Base-by-base conservation (phyloP, 192 early-diverging fungal species). In the Coemansia sp. region DNA sequence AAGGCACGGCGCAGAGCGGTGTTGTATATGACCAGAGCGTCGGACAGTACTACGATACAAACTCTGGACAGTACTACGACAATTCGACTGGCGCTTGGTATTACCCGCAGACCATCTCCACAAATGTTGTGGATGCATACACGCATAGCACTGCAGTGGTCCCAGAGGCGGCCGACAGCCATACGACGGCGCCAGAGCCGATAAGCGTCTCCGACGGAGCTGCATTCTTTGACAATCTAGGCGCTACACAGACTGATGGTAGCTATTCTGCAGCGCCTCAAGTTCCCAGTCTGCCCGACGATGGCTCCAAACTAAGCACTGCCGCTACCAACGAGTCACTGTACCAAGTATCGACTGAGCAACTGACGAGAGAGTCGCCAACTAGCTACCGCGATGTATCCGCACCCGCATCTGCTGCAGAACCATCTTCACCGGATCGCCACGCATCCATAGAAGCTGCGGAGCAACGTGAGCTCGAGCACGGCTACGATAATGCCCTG, bases 31-130 rank as follows among this genome's bases (percentile, higher is more conserved):
- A 84, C 31, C 59, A 77, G 29, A 34, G 63, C 19, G 55, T 62
- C 6, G 76, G 76, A 5, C 76, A 78, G 45, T 84, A 84, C 64
- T 84, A 84, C 23, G 81, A 84, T 48, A 69, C 73, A 6, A 68
- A 64, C 46, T 69, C 76, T 44, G 81, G 81, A 11, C 76, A 84
- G 65, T 84, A 78, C 45, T 84, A 75, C 29, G 81, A 84, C 50
- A 53, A 75, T 14, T 67, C 59, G 10, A 66, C 76, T 17, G 76
- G 69, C 4, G 61, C 62, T 21, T 84, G 81, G 81, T 84, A 84
- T 46, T 76, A 84, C 34, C 73, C 70, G 11, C 62, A 84, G 29
- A 5, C 14, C 38, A 15, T 19, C 7, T 39, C 59, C 9, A 36
- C 37, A n/a, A 5, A 25, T 36, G 6, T 12, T 7, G 34, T 34